These are phyloP conservation scores for Musa balbisiana DNA, from an alignment of 202 grass and related monocot genomes.

Conservation along the genomic window DNA sequence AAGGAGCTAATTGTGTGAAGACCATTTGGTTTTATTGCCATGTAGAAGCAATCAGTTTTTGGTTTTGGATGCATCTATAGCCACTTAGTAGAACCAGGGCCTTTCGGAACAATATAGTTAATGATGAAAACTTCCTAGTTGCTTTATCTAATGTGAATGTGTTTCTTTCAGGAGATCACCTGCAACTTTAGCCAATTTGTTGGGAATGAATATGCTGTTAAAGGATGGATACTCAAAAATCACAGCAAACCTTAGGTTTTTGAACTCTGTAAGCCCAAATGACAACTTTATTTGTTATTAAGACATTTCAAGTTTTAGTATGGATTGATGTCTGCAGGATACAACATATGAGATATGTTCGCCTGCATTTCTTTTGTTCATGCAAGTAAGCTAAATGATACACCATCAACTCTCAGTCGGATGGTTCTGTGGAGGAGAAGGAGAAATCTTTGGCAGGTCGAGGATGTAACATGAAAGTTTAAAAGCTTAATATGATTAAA, in stretches of 20 bases:
- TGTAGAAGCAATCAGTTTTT: neutral
- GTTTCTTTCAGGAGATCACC: slow-evolving; percentile 66
- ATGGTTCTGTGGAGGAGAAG: neutral
- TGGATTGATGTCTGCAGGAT: neutral
- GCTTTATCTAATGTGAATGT: neutral
- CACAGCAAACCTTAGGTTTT: slow-evolving; percentile 73
- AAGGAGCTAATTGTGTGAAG: neutral
- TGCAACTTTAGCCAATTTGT: slow-evolving; percentile 73
- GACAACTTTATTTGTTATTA: neutral
- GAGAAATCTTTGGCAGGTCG: neutral
- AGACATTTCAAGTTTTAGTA: neutral
- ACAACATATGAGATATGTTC: neutral
- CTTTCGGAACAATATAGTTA: neutral
- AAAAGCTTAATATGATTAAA: neutral
- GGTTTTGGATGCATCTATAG: neutral
- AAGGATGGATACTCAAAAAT: slow-evolving; percentile 90
- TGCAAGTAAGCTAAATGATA: neutral
- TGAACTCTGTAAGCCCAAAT: slow-evolving; percentile 60
- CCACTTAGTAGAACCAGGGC: neutral
- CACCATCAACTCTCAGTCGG: neutral
- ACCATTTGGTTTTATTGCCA: neutral
- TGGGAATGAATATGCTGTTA: slow-evolving; percentile 67
- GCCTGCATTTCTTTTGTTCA: neutral
- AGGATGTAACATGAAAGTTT: neutral
- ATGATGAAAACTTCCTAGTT: neutral